Evolutionary conservation across 148 eudicot genomes (phyloP).

Genomic region (Mesembryanthemum crystallinum): DNA sequence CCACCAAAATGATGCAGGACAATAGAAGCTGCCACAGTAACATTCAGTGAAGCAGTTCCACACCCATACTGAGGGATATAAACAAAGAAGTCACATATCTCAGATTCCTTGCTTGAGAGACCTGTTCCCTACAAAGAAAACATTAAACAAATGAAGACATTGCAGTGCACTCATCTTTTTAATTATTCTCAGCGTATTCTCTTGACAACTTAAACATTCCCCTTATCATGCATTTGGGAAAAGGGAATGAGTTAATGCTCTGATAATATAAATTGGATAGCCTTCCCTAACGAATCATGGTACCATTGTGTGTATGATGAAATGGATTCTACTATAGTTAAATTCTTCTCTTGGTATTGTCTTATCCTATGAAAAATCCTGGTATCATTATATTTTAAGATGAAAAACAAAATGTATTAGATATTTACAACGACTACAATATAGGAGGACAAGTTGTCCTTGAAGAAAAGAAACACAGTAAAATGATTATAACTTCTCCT

Average conservation of each 20-base stretch:
- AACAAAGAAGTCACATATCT: constrained; percentile 91
- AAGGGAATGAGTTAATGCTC: background rate
- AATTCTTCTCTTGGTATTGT: background rate
- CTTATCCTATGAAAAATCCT: background rate
- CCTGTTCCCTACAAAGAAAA: constrained; percentile 71
- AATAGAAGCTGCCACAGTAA: constrained; percentile 94
- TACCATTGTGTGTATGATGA: background rate
- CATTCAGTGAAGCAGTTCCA: constrained; percentile 95
- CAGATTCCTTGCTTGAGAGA: constrained; percentile 81
- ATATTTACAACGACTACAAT: background rate
- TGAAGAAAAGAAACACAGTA: too few relatives aligned
- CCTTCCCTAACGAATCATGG: background rate
- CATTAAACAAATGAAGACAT: background rate
- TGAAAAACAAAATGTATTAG: background rate
- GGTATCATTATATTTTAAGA: background rate
- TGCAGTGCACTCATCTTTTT: background rate
- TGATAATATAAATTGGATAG: background rate
- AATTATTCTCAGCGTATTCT: background rate
- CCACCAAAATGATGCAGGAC: constrained; percentile 95
- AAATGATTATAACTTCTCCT: too few relatives aligned
- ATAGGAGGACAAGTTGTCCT: too few relatives aligned
- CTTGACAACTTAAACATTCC: background rate
- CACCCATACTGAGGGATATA: constrained; percentile 98
- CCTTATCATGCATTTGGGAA: background rate
- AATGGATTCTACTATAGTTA: background rate